Evolutionary conservation across 2,329 filamentous ascomycete genomes (phyloP).

Genomic region (Colletotrichum sidae): DNA sequence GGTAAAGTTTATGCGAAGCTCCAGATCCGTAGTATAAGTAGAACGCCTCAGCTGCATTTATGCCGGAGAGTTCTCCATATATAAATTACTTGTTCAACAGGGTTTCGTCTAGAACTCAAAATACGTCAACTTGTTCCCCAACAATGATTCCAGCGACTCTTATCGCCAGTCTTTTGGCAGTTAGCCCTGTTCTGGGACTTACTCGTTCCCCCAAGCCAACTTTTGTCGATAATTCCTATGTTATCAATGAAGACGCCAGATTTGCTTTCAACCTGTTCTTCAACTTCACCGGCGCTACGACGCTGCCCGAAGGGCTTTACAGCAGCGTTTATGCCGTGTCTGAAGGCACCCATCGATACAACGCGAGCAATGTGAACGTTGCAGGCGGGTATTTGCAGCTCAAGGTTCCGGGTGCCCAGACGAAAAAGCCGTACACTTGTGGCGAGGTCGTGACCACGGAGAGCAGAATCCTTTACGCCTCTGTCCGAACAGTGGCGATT

Average conservation of each 20-base stretch:
- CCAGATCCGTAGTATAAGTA: too few species aligned
- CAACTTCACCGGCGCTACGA: slow-evolving; percentile 8
- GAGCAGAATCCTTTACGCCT: slow-evolving; percentile 17
- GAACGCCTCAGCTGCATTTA: too few species aligned
- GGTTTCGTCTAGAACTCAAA: too few species aligned
- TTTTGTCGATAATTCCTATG: neutral
- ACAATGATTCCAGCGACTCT: too few species aligned
- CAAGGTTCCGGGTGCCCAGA: slow-evolving; percentile 41
- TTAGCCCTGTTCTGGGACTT: neutral
- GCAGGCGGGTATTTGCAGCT: slow-evolving; percentile 44
- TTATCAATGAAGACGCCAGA: slow-evolving; percentile 4
- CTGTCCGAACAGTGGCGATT: slow-evolving; percentile 44
- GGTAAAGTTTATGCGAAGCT: too few species aligned
- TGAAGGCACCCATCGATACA: slow-evolving; percentile 27
- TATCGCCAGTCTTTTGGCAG: neutral
- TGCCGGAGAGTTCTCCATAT: too few species aligned
- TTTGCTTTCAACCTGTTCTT: slow-evolving; percentile 5
- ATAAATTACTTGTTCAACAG: too few species aligned
- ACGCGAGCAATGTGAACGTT: slow-evolving; percentile 37
- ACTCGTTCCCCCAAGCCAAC: slow-evolving; percentile 8
- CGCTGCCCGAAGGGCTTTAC: slow-evolving; percentile 7
- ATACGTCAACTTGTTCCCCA: too few species aligned
- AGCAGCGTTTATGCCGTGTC: slow-evolving; percentile 2
- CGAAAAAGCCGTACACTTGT: slow-evolving; percentile 26
- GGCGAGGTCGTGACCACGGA: neutral